Conservation (phyloP, 192 early-diverging fungal genomes). For the Coemansia furcata region DNA sequence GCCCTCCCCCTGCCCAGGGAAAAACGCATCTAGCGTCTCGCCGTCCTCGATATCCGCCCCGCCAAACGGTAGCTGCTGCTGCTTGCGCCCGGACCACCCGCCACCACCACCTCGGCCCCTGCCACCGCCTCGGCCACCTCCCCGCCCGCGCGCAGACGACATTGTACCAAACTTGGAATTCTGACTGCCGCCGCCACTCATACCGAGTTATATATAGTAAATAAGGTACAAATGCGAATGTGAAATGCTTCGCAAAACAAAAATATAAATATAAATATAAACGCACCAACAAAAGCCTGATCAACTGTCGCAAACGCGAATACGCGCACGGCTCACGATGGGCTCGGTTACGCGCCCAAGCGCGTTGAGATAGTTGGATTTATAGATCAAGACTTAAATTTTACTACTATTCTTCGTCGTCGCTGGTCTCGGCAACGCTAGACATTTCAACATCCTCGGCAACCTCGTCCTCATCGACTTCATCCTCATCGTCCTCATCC, state of each 20-base stretch:
- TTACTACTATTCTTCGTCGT: conserved; percentile 9
- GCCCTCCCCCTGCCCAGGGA: not conserved
- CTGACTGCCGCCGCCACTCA: conserved; percentile 11
- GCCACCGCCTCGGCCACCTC: conserved; percentile 21
- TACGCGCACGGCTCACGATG: not conserved
- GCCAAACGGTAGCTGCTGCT: conserved; percentile 10
- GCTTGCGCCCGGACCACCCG: conserved; percentile 15
- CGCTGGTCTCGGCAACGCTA: conserved; percentile 27
- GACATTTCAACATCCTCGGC: conserved; percentile 22
- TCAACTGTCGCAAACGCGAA: not conserved
- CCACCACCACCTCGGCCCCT: not conserved
- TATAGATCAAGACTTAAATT: not conserved
- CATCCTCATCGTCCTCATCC: not conserved
- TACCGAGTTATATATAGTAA: not conserved
- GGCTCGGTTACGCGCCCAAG: not conserved
- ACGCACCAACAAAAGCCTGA: not conserved
- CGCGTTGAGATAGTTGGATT: not conserved
- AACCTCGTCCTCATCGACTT: conserved; percentile 15
- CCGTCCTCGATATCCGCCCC: not conserved
- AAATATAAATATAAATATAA: not conserved
- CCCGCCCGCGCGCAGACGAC: conserved; percentile 13
- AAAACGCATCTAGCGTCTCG: conserved; percentile 5
- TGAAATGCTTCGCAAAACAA: not conserved
- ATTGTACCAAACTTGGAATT: conserved; percentile 32
- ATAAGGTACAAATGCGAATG: not conserved